These are phyloP conservation scores for Hemileccinum impolitum DNA, from an alignment of 768 basidiomycete genomes.

Conservation along the genomic window DNA sequence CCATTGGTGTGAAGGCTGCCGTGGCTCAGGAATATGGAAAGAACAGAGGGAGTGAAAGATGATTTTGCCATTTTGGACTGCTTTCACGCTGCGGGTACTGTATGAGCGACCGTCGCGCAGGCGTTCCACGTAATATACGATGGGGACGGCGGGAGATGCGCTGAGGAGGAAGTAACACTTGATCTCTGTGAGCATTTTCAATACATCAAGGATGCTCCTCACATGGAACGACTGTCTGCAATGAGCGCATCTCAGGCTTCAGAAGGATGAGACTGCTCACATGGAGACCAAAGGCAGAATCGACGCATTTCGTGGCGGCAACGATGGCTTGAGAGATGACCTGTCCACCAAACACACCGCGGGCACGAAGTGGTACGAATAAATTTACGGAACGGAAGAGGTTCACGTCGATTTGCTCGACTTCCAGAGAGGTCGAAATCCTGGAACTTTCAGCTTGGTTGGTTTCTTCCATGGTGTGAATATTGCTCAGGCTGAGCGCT, in stretches of 20 bases:
- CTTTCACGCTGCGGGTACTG: conserved; percentile 60
- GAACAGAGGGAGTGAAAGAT: conserved; percentile 73
- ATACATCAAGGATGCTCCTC: conserved; percentile 24
- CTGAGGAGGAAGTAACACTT: conserved; percentile 82
- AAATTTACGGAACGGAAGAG: conserved; percentile 76
- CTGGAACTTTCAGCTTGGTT: conserved; percentile 61
- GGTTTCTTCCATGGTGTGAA: conserved; percentile 32
- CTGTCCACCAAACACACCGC: conserved; percentile 87
- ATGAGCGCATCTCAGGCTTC: background rate
- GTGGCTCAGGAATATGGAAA: conserved; percentile 76
- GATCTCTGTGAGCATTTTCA: conserved; percentile 4
- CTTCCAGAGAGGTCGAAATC: conserved; percentile 71
- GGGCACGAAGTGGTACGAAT: conserved; percentile 53
- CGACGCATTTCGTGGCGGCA: conserved; percentile 73
- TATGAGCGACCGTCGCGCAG: conserved; percentile 75
- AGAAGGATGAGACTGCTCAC: conserved; percentile 41
- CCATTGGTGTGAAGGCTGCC: conserved; percentile 69
- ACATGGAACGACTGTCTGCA: conserved; percentile 64
- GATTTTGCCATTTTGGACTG: conserved; percentile 50
- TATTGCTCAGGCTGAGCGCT: background rate
- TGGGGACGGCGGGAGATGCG: conserved; percentile 68
- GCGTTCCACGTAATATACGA: conserved; percentile 75
- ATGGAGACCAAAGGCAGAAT: conserved; percentile 62
- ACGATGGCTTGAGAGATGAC: conserved; percentile 87
- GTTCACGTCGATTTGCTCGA: conserved; percentile 74